phyloP scores from a whole-genome alignment of 1,139 yeast genomes.

The Blastobotrys ciferrii region DNA sequence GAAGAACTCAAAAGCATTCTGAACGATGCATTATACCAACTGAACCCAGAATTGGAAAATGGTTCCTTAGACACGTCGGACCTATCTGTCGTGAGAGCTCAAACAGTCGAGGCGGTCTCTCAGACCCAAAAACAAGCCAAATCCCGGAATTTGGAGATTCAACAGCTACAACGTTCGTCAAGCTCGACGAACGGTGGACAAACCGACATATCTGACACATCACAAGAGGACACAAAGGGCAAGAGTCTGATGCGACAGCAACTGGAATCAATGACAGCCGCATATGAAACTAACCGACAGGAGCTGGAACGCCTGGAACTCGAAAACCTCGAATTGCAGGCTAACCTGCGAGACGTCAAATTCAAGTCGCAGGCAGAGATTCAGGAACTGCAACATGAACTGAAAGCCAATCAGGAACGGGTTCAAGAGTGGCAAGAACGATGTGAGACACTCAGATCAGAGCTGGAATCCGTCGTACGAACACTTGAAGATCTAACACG shows the following conservation, averaged over 20 bases:
- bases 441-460: slow-evolving; percentile 33
- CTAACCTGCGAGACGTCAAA: slow-evolving; percentile 34
- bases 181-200: not conserved
- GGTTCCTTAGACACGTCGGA: slow-evolving; percentile 4
- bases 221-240: slow-evolving; percentile 17
- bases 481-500: slow-evolving; percentile 39
- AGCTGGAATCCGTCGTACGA: slow-evolving; percentile 34
- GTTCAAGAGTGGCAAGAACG: slow-evolving; percentile 35
- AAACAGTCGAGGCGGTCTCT: slow-evolving; percentile 4
- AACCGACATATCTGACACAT: not conserved
- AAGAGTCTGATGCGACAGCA: slow-evolving; percentile 24
- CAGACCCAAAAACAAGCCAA: not conserved
- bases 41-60: slow-evolving; percentile 6
- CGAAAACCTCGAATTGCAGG: slow-evolving; percentile 37
- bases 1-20: slow-evolving; percentile 9
- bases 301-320: slow-evolving; percentile 35
- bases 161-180: not conserved
- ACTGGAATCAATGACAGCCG: slow-evolving; percentile 23
- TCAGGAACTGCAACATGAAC: slow-evolving; percentile 30
- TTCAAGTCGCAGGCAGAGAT: slow-evolving; percentile 32
- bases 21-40: slow-evolving; percentile 7
- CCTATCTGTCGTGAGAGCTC: slow-evolving; percentile 1
- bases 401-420: slow-evolving; percentile 29
- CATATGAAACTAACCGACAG: slow-evolving; percentile 29
- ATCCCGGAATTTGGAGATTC: not conserved